Evolutionary conservation across 805 yeast species (phyloP).

Genomic region (Starmerella asiatica): DNA sequence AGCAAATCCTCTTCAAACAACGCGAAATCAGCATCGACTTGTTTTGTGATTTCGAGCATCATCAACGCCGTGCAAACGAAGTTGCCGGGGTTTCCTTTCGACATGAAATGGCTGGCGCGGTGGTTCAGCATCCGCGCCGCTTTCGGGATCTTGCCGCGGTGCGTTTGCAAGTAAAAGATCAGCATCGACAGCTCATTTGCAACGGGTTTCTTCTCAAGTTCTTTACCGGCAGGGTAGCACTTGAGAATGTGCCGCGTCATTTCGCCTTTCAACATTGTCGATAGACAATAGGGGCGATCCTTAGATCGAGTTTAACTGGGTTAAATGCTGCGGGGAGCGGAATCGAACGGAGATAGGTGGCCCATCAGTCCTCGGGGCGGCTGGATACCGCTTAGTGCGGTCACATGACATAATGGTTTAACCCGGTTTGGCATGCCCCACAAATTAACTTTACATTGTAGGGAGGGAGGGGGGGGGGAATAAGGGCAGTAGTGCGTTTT

Average conservation of each 20-base stretch:
- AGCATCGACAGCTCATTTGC: constrained; percentile 81
- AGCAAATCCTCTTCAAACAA: constrained; percentile 63
- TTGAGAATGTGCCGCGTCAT: constrained; percentile 61
- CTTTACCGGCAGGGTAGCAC: constrained; percentile 86
- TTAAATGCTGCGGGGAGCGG: no score
- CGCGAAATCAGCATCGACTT: constrained; percentile 72
- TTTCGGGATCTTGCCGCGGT: constrained; percentile 78
- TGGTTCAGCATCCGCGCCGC: constrained; percentile 57
- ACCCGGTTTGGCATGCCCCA: no score
- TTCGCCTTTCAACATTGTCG: constrained; percentile 11
- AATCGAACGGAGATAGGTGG: no score
- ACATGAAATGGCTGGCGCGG: constrained; percentile 48
- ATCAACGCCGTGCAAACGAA: constrained; percentile 69
- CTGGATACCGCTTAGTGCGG: no score
- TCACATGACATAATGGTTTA: no score
- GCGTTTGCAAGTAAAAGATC: constrained; percentile 76
- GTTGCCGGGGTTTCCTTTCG: constrained; percentile 58
- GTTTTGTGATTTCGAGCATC: constrained; percentile 50
- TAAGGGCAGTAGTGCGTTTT: no score
- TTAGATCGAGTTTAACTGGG: neutral
- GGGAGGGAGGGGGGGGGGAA: no score
- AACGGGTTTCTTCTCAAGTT: constrained; percentile 78
- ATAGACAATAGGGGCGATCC: neutral
- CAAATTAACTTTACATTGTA: no score
- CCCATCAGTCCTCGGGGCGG: no score